Base-by-base conservation (phyloP, 345 rosid species). In the Eucalyptus guilfoylei region DNA sequence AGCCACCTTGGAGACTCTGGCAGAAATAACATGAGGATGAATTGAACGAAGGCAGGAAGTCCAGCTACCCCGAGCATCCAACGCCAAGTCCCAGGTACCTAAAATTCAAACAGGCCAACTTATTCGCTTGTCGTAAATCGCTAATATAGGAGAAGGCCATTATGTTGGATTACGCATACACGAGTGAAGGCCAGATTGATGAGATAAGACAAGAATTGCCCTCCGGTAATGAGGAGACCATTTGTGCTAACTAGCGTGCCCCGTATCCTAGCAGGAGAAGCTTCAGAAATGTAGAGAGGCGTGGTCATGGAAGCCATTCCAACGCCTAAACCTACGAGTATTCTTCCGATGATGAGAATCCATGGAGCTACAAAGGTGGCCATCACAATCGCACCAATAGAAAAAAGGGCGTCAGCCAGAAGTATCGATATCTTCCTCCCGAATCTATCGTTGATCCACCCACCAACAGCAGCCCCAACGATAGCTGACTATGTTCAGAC, bases 231-330 rank as follows among this genome's bases (percentile, higher is more conserved):
- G 9, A 98, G 93, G 88, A 98, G 91, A 28, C 98, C 98, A 44
- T 96, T 98, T 5, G 95, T 93, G 90, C 98, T 93, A 42, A 98
- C 99, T 52, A 97, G 97, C 6, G 99, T 98, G 1, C 99, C 99
- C 90, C 99, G 87, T 34, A 97, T 97, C 90, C 92, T 95, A 7
- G 98, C 98, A 42, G 99, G 99, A 28, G 99, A 98, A 34, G 97
- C 94, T 89, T 98, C 98, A 0, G 99, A 97, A 67, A 98, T 98
- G 86, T 98, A 98, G 49, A 98, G 98, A 45, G 99, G 99, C 0
- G 99, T 87, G 1, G 98, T 96, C 99, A 98, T 97, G 86, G 99
- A 98, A 72, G 98, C 99, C 98, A 95, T 97, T 83, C 99, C 99
- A 14, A 97, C 99, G 11, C 99, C 99, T 7, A 97, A 89, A 13